Evolutionary conservation across 108 stramenopile species (phyloP).

Genomic region (Cyclotella kingstonii): DNA sequence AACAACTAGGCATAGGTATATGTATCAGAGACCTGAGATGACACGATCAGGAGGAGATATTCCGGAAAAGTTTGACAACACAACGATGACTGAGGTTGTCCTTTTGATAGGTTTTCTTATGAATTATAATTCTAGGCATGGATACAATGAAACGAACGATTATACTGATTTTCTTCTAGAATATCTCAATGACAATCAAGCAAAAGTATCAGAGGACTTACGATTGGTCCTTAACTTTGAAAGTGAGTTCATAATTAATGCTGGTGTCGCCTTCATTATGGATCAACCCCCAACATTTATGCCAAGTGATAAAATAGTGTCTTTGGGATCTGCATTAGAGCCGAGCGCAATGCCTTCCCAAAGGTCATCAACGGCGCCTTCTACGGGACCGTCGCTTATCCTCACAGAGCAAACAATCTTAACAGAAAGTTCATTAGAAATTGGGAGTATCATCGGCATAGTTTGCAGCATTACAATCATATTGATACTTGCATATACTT

Average conservation of each 20-base stretch:
- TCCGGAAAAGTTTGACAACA: not conserved
- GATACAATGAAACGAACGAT: constrained; percentile 2
- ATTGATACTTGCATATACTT: not conserved
- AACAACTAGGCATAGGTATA: not conserved
- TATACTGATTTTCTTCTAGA: constrained; percentile 16
- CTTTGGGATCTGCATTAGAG: not conserved
- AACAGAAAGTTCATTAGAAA: not conserved
- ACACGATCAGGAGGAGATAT: not conserved
- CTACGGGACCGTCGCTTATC: not conserved
- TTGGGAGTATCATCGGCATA: not conserved
- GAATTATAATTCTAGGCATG: constrained; percentile 20
- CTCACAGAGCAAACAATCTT: not conserved
- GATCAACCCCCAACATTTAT: not conserved
- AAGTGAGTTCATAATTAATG: not conserved
- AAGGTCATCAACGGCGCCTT: not conserved
- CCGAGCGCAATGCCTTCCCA: not conserved
- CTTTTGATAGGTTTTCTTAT: constrained; percentile 9
- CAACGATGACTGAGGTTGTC: not conserved
- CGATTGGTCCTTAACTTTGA: not conserved
- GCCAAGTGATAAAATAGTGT: not conserved
- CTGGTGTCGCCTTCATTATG: not conserved
- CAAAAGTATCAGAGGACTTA: not conserved
- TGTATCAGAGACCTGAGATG: not conserved
- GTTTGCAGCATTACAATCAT: not conserved
- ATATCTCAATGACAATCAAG: constrained; percentile 4